phyloP scores from a whole-genome alignment of 176 grass and related monocot genomes.

The Metroxylon sagu region DNA sequence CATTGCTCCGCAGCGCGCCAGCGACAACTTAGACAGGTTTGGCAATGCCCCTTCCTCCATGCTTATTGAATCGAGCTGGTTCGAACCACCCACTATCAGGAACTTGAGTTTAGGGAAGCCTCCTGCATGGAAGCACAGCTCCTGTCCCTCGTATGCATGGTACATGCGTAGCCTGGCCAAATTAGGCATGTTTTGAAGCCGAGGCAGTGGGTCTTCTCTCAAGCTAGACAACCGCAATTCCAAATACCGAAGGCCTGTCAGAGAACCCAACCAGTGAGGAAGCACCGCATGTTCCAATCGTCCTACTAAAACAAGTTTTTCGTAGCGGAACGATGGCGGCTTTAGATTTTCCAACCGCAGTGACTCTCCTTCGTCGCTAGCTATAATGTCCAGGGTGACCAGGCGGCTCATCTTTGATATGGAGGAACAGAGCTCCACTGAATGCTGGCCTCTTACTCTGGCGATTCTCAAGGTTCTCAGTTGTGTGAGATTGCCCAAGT shows the following conservation, averaged over 20 bases:
- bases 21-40: not conserved
- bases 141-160: not conserved
- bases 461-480: not conserved
- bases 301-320: no score
- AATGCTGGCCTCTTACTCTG: not conserved
- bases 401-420: constrained; percentile 1
- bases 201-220: not conserved
- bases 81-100: not conserved
- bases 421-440: not conserved
- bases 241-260: not conserved
- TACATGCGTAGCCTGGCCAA: not conserved
- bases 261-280: not conserved
- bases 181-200: not conserved
- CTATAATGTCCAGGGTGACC: constrained; percentile 3
- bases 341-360: no score
- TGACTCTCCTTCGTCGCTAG: not conserved
- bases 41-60: not conserved
- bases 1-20: not conserved
- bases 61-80: not conserved
- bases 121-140: not conserved
- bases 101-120: constrained; percentile 11
- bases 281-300: no score
- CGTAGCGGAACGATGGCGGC: no score
- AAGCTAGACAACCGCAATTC: not conserved
- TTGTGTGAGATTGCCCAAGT: not conserved